phyloP scores from a whole-genome alignment of 1,139 yeast genomes.

The Protomyces arabidopsidicola region DNA sequence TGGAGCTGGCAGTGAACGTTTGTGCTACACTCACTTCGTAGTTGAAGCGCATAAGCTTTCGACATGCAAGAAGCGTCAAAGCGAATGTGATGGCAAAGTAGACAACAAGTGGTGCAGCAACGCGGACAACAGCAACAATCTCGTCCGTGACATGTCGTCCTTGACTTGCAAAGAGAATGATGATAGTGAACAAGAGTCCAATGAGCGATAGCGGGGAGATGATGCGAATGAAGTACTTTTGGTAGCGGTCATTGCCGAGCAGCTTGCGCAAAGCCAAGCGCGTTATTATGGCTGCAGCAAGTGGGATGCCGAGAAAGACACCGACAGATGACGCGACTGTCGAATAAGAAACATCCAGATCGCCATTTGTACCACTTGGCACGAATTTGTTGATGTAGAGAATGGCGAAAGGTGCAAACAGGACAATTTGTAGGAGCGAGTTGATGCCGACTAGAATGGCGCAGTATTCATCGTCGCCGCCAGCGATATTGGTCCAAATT shows the following conservation, averaged over 20 bases:
- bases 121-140: constrained; percentile 51
- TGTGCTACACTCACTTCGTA: constrained; percentile 50
- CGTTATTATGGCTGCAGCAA: constrained; percentile 47
- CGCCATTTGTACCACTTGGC: constrained; percentile 28
- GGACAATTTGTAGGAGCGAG: constrained; percentile 50
- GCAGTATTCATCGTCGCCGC: constrained; percentile 52
- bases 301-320: constrained; percentile 54
- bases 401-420: constrained; percentile 54
- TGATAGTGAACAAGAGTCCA: constrained; percentile 52
- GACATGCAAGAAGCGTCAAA: constrained; percentile 41
- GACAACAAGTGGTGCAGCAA: constrained; percentile 49
- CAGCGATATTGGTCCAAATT: constrained; percentile 57
- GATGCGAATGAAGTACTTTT: constrained; percentile 42
- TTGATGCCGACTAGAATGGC: constrained; percentile 53
- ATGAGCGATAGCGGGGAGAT: constrained; percentile 52
- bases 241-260: constrained; percentile 37
- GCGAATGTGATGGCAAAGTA: constrained; percentile 53
- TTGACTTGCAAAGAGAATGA: constrained; percentile 52
- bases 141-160: constrained; percentile 51
- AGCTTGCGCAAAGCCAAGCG: constrained; percentile 38
- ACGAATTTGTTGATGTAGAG: constrained; percentile 40
- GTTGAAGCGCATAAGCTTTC: constrained; percentile 40
- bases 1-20: constrained; percentile 56
- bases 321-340: constrained; percentile 52
- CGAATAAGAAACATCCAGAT: constrained; percentile 40